These are phyloP conservation scores for Trifolium pratense DNA, from an alignment of 306 rosid genomes.

Conservation along the genomic window DNA sequence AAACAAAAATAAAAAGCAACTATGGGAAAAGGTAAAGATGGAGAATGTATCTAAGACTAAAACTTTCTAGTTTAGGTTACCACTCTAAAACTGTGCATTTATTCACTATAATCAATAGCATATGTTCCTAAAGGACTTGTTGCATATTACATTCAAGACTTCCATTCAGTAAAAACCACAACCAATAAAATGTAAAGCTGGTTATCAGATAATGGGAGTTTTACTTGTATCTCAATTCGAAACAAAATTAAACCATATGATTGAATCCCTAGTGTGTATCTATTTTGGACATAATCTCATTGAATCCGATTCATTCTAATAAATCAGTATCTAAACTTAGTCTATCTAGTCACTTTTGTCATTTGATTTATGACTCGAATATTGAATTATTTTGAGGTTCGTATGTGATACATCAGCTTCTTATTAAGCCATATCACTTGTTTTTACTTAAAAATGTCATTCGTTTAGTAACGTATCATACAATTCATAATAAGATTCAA, in stretches of 20 bases:
- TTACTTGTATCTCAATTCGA: background rate
- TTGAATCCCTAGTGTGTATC: background rate
- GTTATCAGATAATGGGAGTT: background rate
- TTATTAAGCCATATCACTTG: background rate
- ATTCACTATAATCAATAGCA: conserved; percentile 16
- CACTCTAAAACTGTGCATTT: background rate
- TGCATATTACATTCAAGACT: background rate
- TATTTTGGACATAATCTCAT: background rate
- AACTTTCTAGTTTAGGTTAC: conserved; percentile 24
- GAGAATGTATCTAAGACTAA: background rate
- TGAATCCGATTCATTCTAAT: background rate
- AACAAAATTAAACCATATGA: background rate
- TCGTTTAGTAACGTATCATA: background rate
- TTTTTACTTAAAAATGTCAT: background rate
- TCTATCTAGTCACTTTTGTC: background rate
- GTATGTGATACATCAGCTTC: background rate
- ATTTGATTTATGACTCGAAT: background rate
- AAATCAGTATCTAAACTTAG: background rate
- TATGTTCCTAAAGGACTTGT: conserved; percentile 11
- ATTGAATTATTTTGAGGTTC: background rate
- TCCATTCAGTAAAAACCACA: conserved; percentile 24
- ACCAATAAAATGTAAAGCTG: background rate
- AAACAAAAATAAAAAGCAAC: conserved; percentile 17
- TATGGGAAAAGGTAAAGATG: conserved; percentile 22
- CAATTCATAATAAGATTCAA: background rate